Evolutionary conservation across 768 basidiomycete species (phyloP), one percentile per base, ranked within the genome.

Genomic region (Leccinellum luteum): DNA sequence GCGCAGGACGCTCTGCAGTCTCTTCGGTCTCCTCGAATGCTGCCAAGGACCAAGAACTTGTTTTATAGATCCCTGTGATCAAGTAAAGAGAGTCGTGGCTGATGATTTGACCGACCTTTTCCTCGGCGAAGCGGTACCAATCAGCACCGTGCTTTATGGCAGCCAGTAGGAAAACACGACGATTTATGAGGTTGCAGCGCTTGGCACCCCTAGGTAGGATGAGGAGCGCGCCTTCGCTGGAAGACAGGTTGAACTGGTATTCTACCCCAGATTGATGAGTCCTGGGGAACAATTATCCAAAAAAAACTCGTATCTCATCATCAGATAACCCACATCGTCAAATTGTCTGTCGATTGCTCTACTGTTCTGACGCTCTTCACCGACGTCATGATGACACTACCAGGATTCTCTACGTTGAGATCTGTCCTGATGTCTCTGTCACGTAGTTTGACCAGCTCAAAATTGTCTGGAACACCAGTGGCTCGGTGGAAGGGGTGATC

Each of bases 141-240:
- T 31, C 55, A 9, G 30, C 48, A 1, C 55, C 71, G 54, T 70
- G 56, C 14, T 21, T 6, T 9, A 44, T 48, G 1, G 70, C 69
- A 21, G 64, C 64, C 1, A 64, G 55, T 2, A 55, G 25, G 23
- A 73, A 70, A 17, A 32, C 45, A 23, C 13, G 25, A 0, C 54
- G 31, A n/a, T 73, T 65, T 14, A 58, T 60, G n/a, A 73, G 65
- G 14, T 69, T 63, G 14, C 56, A 32, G 4, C 60, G 60, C 12
- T 35, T 30, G 0, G 72, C 69, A 1, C 72, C 75, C 31, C 72
- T 64, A 0, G 74, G 73, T 23, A 76, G 64, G n/a, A 69, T 56
- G 6, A 76, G 61, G 6, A 73, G 53, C 8, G 75, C 71, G 0
- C 71, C 74, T 58, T 66, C 70, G 2, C 23, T 38, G 1, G 64